Evolutionary conservation across 164 flowering plant species (phyloP).

Genomic region (Tetracentron sinense): DNA sequence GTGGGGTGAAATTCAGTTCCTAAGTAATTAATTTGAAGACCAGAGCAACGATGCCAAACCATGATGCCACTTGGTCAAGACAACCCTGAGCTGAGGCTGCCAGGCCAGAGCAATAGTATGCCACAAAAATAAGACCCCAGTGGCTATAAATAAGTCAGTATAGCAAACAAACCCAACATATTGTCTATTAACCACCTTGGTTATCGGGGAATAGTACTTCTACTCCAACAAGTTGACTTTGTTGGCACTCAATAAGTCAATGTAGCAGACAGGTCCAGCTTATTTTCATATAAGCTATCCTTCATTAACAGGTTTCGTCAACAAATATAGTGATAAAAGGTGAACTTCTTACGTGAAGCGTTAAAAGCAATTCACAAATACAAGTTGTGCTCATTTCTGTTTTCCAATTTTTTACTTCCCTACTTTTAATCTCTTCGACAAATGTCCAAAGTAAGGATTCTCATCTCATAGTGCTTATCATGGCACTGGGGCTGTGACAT

Average conservation of each 20-base stretch:
- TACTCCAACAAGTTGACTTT: not conserved
- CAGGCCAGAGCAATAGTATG: not conserved
- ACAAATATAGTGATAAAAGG: not conserved
- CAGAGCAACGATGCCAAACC: not conserved
- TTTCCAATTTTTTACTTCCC: not conserved
- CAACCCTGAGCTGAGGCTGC: not conserved
- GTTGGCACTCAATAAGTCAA: not conserved
- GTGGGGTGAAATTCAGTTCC: not conserved
- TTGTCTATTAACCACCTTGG: not conserved
- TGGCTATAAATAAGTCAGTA: not conserved
- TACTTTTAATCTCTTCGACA: no score
- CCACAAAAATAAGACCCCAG: not conserved
- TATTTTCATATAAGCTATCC: not conserved
- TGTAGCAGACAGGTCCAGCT: not conserved
- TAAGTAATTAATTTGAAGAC: not conserved
- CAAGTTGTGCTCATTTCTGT: not conserved
- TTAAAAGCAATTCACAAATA: no score
- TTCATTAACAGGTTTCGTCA: no score
- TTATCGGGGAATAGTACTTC: not conserved
- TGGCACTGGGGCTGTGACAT: not conserved
- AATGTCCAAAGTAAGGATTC: not conserved
- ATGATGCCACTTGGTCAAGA: not conserved
- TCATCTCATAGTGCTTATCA: not conserved
- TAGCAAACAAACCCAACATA: not conserved
- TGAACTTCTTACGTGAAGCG: not conserved